Evolutionary conservation across 2,329 filamentous ascomycete species (phyloP).

Genomic region (Boeremia exigua): DNA sequence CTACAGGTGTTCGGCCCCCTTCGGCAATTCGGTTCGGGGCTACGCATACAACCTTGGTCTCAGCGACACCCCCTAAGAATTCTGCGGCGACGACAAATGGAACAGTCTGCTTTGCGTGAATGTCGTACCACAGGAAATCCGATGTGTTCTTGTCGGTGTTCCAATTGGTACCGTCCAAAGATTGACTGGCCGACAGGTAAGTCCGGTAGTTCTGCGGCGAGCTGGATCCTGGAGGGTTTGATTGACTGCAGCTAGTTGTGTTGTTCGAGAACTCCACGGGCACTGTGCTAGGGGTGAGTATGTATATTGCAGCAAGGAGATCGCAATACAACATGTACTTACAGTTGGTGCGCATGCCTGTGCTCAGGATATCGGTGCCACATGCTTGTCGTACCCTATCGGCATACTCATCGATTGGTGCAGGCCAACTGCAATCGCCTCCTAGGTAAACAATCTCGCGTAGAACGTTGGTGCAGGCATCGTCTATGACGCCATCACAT

Average conservation of each 20-base stretch:
- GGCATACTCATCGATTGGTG: neutral
- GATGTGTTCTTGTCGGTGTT: neutral
- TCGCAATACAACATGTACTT: too few species aligned
- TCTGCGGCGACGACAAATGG: constrained; percentile 2
- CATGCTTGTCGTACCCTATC: neutral
- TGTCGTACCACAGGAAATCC: constrained; percentile 7
- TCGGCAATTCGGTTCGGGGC: neutral
- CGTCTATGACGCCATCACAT: constrained; percentile 10
- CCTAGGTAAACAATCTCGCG: neutral
- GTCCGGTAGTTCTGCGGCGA: constrained; percentile 1
- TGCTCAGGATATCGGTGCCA: neutral
- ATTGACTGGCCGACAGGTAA: neutral
- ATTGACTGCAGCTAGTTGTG: neutral
- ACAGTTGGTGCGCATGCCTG: neutral
- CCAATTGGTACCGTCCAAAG: neutral
- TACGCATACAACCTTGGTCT: constrained; percentile 11
- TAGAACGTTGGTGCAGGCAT: neutral
- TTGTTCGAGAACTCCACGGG: neutral
- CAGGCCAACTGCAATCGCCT: neutral
- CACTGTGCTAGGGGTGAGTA: neutral
- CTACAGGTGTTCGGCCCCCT: neutral
- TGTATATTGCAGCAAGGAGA: neutral
- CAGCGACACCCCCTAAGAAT: neutral
- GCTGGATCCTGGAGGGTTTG: neutral
- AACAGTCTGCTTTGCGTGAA: constrained; percentile 2